phyloP scores from a whole-genome alignment of 2,329 filamentous ascomycete genomes.

The Ophiostoma tasmaniense region DNA sequence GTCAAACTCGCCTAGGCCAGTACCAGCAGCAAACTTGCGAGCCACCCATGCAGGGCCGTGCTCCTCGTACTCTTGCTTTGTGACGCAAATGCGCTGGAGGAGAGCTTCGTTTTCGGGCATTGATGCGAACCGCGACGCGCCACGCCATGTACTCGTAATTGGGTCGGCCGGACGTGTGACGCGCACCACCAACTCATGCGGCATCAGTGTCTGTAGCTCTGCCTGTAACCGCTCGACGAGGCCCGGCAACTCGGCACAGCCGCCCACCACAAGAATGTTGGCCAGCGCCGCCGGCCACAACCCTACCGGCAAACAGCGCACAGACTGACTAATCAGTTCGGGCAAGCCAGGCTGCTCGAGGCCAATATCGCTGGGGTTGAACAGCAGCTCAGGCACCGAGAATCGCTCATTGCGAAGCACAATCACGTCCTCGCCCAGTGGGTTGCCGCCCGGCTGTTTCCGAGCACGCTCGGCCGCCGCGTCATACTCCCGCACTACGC shows the following conservation, averaged over 20 bases:
- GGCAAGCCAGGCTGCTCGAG: conserved; percentile 75
- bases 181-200: conserved; percentile 68
- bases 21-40: conserved; percentile 53
- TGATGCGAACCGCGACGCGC: conserved; percentile 68
- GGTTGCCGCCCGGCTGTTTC: conserved; percentile 31
- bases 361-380: conserved; percentile 73
- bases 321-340: conserved; percentile 71
- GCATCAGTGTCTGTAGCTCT: conserved; percentile 63
- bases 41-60: conserved; percentile 67
- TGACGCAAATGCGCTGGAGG: conserved; percentile 63
- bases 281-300: conserved; percentile 76
- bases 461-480: conserved; percentile 37
- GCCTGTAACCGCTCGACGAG: conserved; percentile 71
- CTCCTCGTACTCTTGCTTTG: conserved; percentile 84
- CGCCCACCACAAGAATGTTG: conserved; percentile 83
- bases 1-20: conserved; percentile 27
- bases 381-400: conserved; percentile 78
- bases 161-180: conserved; percentile 64
- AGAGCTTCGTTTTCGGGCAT: conserved; percentile 58
- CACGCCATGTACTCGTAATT: conserved; percentile 73
- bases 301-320: conserved; percentile 67
- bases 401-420: conserved; percentile 91
- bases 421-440: conserved; percentile 66
- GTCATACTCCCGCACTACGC: conserved; percentile 70
- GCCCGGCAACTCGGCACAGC: conserved; percentile 70